phyloP scores from a whole-genome alignment of 140 eudicot genomes.

The Oenanthe javanica region DNA sequence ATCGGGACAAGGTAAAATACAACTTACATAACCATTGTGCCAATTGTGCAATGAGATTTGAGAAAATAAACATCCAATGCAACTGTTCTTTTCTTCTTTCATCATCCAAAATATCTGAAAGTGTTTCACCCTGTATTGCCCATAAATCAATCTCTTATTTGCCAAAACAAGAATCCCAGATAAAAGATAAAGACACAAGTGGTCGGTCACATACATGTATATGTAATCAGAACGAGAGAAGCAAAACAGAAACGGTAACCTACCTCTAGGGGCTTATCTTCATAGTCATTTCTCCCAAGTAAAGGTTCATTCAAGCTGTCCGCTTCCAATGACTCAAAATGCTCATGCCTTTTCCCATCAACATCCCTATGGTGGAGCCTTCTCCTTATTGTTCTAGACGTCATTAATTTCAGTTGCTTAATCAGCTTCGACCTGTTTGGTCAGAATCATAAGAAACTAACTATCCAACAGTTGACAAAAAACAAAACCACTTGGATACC shows the following conservation, averaged over 20 bases:
- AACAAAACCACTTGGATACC: neutral
- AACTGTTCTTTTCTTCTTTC: constrained; percentile 43
- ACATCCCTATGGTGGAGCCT: constrained; percentile 78
- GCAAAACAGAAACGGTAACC: neutral
- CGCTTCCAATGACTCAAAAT: constrained; percentile 28
- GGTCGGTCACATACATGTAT: neutral
- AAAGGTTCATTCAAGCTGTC: constrained; percentile 69
- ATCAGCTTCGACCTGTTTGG: constrained; percentile 20
- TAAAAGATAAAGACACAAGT: neutral
- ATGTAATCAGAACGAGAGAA: neutral
- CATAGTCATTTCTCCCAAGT: constrained; percentile 39
- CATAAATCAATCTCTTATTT: neutral
- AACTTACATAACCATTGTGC: constrained; percentile 90
- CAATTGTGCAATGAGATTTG: constrained; percentile 79
- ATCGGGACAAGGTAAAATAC: neutral
- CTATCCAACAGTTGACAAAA: neutral
- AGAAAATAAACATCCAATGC: constrained; percentile 83
- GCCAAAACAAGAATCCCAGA: neutral
- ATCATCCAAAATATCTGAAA: constrained; percentile 52
- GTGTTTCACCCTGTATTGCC: constrained; percentile 32
- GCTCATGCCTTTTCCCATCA: constrained; percentile 53
- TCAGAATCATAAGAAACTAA: constrained; percentile 2
- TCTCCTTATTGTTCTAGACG: constrained; percentile 57
- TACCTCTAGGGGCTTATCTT: constrained; percentile 36
- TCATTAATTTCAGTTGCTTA: constrained; percentile 20